Conservation (phyloP, 2,329 filamentous ascomycete species). For the Rhinocladiella mackenziei region DNA sequence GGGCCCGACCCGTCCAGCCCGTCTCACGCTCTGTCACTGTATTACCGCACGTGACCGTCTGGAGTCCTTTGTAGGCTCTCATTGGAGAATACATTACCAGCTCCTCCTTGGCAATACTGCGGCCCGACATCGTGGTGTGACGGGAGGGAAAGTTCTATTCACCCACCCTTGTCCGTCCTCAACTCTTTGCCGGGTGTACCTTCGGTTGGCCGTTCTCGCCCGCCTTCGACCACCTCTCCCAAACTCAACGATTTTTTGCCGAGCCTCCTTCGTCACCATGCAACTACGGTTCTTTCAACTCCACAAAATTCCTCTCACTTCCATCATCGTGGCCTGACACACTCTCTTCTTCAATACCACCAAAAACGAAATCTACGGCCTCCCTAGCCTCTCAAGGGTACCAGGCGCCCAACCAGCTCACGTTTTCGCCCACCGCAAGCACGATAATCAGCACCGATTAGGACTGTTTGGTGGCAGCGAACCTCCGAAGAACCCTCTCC, state of each 20-base stretch:
- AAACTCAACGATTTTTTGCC: conserved; percentile 2
- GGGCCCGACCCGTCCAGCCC: conserved; percentile 6
- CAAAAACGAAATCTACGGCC: conserved; percentile 5
- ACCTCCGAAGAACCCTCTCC: not conserved
- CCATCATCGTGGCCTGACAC: conserved; percentile 25
- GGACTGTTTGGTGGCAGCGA: not conserved
- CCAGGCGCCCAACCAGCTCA: no score
- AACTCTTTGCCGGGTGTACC: not conserved
- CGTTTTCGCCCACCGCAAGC: no score
- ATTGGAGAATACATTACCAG: conserved; percentile 4
- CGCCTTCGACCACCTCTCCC: no score
- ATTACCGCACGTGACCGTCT: conserved; percentile 12
- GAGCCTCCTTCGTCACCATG: conserved; percentile 15
- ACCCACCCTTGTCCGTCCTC: not conserved
- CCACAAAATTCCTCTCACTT: conserved; percentile 17
- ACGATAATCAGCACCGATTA: conserved; percentile 99
- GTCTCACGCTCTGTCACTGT: conserved; percentile 5
- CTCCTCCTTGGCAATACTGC: conserved; percentile 17
- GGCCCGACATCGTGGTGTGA: conserved; percentile 20
- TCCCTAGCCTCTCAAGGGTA: no score
- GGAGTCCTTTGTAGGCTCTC: no score
- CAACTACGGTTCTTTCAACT: conserved; percentile 16
- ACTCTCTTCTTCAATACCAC: conserved; percentile 14
- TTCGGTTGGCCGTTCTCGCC: no score
- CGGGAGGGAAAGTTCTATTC: no score